Evolutionary conservation across 116 monocot species (phyloP).

Genomic region (Thalassia testudinum): DNA sequence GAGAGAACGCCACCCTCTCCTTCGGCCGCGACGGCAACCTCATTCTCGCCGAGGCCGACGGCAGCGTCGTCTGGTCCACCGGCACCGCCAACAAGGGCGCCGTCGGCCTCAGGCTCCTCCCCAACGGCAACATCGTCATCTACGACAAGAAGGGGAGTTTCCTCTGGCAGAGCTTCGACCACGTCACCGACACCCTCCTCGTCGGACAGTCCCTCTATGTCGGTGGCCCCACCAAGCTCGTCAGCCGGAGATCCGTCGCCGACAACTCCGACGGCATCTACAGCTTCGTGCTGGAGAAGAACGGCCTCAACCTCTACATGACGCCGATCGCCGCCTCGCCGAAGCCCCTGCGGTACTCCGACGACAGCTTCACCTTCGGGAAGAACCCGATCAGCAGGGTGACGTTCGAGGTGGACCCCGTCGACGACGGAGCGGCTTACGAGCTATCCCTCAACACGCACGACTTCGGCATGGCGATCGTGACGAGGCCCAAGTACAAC

Average conservation of each 20-base stretch:
- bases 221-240: constrained; percentile 9
- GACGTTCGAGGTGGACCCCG: constrained; percentile 7
- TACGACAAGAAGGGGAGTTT: constrained; percentile 7
- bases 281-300: constrained; percentile 3
- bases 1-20: constrained; percentile 34
- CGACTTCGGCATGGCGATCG: constrained; percentile 3
- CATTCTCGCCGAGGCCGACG: constrained; percentile 22
- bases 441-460: constrained; percentile 6
- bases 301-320: background rate
- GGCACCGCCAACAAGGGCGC: constrained; percentile 22
- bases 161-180: constrained; percentile 30
- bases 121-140: constrained; percentile 21
- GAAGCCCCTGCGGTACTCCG: constrained; percentile 16
- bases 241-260: constrained; percentile 7
- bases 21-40: constrained; percentile 19
- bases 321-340: constrained; percentile 2
- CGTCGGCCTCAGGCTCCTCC: constrained; percentile 12
- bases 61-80: constrained; percentile 17
- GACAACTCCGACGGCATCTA: constrained; percentile 11
- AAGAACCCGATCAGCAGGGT: constrained; percentile 2
- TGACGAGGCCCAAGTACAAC: constrained; percentile 40
- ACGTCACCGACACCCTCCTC: constrained; percentile 26
- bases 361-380: constrained; percentile 3
- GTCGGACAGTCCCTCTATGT: constrained; percentile 26
- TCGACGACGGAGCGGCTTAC: constrained; percentile 3